Evolutionary conservation across 2,329 filamentous ascomycete genomes (phyloP), one percentile per base, ranked within the genome.

Genomic region (Chaetomiaceae sp.): DNA sequence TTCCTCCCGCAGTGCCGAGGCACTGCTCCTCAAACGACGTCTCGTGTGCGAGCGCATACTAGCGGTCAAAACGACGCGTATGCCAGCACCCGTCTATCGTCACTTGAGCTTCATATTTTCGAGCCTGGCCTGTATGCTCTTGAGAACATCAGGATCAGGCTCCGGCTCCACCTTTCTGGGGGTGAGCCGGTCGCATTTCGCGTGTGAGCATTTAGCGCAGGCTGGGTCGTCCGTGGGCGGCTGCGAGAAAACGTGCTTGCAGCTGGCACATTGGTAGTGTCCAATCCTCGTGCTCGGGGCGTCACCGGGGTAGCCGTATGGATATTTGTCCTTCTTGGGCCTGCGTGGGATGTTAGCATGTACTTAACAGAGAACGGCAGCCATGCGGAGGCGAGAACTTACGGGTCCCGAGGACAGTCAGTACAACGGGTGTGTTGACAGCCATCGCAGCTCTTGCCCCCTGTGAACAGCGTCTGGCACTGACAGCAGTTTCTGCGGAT

Each of bases 401-500:
- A 89, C 77, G 89, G 89, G 62, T 89, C 83, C 60, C 89, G 77
- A 23, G 87, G 88, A 66, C 89, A 95, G 63, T 85, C 85, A 34
- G 82, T 87, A 72, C 89, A 95, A 48, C 88, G 83, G 45, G 76
- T 66, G 66, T 95, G 90, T 23, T 75, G 71, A 67, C 90, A 95
- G 34, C 73, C 74, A 7, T 73, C 68, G 65, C 90, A 95, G 0
- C 64, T 79, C 70, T 84, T 88, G 53, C 68, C 73, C 27, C 76
- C 63, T 2, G 69, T 66, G 63, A 90, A 93, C 1, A 84, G 63
- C 2, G 73, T 78, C 41, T 79, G 65, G 66, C 90, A 95, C 60
- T 81, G 75, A 68, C 95, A 89, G 66, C 90, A 95, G 44, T 73
- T 83, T 51, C 89, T 82, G 49, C 87, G 77, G 40, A 93, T 78